These are phyloP conservation scores for Aspergillus bombycis DNA, from an alignment of 2,329 filamentous ascomycete genomes.

Conservation along the genomic window DNA sequence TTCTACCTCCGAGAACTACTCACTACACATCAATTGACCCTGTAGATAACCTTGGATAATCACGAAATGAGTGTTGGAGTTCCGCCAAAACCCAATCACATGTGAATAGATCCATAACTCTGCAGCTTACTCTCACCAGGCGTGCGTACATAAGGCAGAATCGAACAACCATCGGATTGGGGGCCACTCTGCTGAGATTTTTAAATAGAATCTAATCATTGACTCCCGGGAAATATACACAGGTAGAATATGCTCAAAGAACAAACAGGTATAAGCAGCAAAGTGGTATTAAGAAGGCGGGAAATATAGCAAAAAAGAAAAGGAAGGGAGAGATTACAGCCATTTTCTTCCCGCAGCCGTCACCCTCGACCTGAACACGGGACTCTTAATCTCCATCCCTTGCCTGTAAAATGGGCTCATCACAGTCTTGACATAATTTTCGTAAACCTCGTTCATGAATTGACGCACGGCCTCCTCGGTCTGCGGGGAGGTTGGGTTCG, in stretches of 20 bases:
- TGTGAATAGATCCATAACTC: neutral
- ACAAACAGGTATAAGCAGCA: neutral
- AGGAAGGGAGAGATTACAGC: slow-evolving; percentile 56
- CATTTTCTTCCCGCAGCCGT: slow-evolving; percentile 91
- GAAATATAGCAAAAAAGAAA: neutral
- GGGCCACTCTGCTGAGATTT: neutral
- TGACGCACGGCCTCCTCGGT: slow-evolving; percentile 94
- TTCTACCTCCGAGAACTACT: neutral
- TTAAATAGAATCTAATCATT: neutral
- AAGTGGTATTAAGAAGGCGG: neutral
- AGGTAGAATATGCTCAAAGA: neutral
- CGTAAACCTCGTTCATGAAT: slow-evolving; percentile 95
- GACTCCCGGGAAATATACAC: neutral
- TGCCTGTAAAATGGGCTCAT: slow-evolving; percentile 96
- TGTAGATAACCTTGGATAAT: neutral
- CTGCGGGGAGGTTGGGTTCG: slow-evolving; percentile 84
- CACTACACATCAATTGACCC: neutral
- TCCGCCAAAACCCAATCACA: neutral
- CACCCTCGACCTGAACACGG: slow-evolving; percentile 80
- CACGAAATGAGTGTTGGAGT: neutral
- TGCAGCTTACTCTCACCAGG: neutral
- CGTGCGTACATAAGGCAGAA: neutral
- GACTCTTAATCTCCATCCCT: slow-evolving; percentile 83
- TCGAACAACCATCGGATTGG: neutral
- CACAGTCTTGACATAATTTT: slow-evolving; percentile 92